Conservation (phyloP, 352 stramenopile genomes). For the Globisporangium parvum region DNA sequence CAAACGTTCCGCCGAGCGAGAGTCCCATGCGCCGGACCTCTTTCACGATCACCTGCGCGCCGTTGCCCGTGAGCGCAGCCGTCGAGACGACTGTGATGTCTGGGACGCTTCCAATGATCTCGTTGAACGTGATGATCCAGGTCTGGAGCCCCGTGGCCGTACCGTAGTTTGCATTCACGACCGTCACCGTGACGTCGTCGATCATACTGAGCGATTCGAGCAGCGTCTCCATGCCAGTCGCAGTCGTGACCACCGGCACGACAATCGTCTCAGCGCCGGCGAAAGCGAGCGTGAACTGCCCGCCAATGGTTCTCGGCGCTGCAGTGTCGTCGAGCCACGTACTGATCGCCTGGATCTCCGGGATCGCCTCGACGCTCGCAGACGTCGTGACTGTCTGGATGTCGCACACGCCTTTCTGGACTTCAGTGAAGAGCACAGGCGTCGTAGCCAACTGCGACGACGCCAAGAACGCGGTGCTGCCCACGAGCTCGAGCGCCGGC, state of each 20-base stretch:
- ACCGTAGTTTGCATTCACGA: slow-evolving; percentile 45
- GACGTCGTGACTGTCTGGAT: slow-evolving; percentile 92
- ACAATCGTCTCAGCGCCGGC: slow-evolving; percentile 36
- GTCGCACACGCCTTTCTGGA: slow-evolving; percentile 89
- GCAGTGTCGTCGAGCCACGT: slow-evolving; percentile 58
- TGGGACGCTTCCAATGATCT: slow-evolving; percentile 88
- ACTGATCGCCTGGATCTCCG: slow-evolving; percentile 86
- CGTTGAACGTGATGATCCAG: slow-evolving; percentile 90
- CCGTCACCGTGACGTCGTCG: slow-evolving; percentile 62
- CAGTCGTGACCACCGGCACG: slow-evolving; percentile 32
- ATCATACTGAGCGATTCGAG: slow-evolving; percentile 75
- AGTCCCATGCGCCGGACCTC: slow-evolving; percentile 69
- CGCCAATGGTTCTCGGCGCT: slow-evolving; percentile 28
- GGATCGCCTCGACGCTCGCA: slow-evolving; percentile 83
- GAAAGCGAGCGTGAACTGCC: slow-evolving; percentile 67
- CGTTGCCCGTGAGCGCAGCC: slow-evolving; percentile 47
- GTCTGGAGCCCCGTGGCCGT: slow-evolving; percentile 37
- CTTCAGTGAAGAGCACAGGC: slow-evolving; percentile 39
- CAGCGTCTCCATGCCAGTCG: slow-evolving; percentile 38
- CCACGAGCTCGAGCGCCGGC: slow-evolving; percentile 53
- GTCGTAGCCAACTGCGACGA: slow-evolving; percentile 26
- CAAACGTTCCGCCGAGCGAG: slow-evolving; percentile 88
- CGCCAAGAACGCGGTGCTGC: slow-evolving; percentile 34
- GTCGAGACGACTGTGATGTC: slow-evolving; percentile 67
- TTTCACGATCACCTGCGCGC: slow-evolving; percentile 51